phyloP scores from a whole-genome alignment of 495 filamentous ascomycete genomes.

The Xylaria telfairii region DNA sequence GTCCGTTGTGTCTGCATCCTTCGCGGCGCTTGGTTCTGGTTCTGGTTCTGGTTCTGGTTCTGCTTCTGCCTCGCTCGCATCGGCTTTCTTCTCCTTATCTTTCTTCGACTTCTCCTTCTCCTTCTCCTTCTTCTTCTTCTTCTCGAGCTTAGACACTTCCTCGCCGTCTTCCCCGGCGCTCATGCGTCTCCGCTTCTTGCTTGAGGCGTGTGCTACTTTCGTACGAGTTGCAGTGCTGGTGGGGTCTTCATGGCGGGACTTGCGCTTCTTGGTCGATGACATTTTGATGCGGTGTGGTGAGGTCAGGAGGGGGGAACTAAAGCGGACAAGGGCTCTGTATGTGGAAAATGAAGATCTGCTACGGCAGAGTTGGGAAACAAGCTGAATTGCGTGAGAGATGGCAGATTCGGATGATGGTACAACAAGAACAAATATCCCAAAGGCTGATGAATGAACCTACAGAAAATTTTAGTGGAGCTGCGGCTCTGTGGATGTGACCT shows the following conservation, averaged over 20 bases:
- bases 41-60: conserved; percentile 1
- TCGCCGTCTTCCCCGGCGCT: background rate
- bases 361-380: background rate
- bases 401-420: background rate
- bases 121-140: conserved; percentile 35
- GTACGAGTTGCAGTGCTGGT: conserved; percentile 12
- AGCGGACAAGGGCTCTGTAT: background rate
- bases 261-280: conserved; percentile 21
- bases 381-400: background rate
- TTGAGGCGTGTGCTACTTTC: background rate
- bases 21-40: conserved; percentile 12
- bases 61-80: background rate
- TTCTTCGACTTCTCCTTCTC: conserved; percentile 36
- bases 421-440: background rate
- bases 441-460: background rate
- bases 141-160: conserved; percentile 25
- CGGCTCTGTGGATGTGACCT: conserved; percentile 13
- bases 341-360: background rate
- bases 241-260: conserved; percentile 1
- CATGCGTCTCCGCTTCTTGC: conserved; percentile 33
- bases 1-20: background rate
- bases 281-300: background rate
- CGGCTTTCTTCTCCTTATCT: conserved; percentile 32
- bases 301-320: background rate
- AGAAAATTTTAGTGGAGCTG: conserved; percentile 28